These are phyloP conservation scores for Podospora conica DNA, from an alignment of 495 filamentous ascomycete species.

Conservation along the genomic window DNA sequence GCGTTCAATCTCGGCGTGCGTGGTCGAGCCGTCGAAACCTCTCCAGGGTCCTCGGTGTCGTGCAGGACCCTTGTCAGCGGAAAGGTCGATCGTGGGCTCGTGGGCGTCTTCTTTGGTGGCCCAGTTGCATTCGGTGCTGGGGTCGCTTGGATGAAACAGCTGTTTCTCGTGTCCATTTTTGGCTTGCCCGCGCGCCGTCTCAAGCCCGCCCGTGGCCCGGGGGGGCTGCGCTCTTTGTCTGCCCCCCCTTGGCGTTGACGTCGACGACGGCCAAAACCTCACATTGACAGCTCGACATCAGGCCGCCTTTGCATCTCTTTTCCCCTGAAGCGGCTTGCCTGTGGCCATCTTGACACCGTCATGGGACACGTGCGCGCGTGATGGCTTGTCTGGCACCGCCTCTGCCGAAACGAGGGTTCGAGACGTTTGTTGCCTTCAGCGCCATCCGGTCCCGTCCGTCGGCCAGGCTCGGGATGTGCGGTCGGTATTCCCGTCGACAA, in stretches of 20 bases:
- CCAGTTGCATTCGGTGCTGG: conserved; percentile 4
- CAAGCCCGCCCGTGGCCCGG: conserved; percentile 19
- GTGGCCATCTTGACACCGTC: background rate
- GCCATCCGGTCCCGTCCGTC: background rate
- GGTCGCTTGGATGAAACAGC: conserved; percentile 44
- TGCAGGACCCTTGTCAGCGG: conserved; percentile 19
- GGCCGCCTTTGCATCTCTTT: too few species aligned
- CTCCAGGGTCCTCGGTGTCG: conserved; percentile 18
- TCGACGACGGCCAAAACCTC: background rate
- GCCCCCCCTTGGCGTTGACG: background rate
- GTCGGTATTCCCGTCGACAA: background rate
- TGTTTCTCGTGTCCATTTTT: conserved; percentile 52
- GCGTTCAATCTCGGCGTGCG: background rate
- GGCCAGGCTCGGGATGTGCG: background rate
- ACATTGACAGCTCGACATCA: background rate
- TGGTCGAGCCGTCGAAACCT: background rate
- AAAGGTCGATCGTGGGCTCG: conserved; percentile 18
- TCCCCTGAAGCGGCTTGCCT: too few species aligned
- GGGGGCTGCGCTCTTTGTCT: background rate
- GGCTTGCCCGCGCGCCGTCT: conserved; percentile 24
- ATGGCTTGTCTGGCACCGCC: background rate
- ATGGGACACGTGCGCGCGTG: background rate
- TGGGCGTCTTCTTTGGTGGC: conserved; percentile 1
- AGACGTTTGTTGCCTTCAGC: background rate
- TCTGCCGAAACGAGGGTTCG: background rate